phyloP scores from a whole-genome alignment of 495 filamentous ascomycete genomes.

The Bathelium albidoporum region DNA sequence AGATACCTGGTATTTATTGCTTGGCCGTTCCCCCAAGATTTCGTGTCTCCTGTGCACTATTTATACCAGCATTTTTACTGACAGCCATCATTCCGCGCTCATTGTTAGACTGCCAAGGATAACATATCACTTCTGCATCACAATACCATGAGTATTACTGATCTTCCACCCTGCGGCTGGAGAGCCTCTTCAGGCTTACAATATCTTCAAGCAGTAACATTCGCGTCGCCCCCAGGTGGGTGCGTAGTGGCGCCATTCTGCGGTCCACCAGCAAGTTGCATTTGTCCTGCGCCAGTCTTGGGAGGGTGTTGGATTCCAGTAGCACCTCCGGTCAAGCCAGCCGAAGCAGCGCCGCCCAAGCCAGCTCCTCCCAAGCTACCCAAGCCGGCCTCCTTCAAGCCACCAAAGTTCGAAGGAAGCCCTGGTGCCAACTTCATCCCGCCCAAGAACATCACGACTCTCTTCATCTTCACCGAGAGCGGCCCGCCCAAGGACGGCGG shows the following conservation, averaged over 20 bases:
- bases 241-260: background rate
- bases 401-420: background rate
- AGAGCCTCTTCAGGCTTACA: conserved; percentile 1
- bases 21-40: background rate
- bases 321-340: background rate
- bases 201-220: background rate
- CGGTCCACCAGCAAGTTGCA: background rate
- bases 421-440: conserved; percentile 4
- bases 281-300: background rate
- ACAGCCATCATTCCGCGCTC: background rate
- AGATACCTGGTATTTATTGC: background rate
- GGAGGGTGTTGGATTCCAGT: background rate
- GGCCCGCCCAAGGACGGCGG: background rate
- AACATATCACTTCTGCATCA: background rate
- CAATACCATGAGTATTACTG: background rate
- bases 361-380: background rate
- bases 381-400: background rate
- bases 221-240: background rate
- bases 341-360: background rate
- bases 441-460: background rate
- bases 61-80: background rate
- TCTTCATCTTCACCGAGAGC: background rate
- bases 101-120: background rate
- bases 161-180: background rate
- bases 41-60: background rate